phyloP scores from a whole-genome alignment of 768 basidiomycete genomes.

The Xerocomus spinulosus region DNA sequence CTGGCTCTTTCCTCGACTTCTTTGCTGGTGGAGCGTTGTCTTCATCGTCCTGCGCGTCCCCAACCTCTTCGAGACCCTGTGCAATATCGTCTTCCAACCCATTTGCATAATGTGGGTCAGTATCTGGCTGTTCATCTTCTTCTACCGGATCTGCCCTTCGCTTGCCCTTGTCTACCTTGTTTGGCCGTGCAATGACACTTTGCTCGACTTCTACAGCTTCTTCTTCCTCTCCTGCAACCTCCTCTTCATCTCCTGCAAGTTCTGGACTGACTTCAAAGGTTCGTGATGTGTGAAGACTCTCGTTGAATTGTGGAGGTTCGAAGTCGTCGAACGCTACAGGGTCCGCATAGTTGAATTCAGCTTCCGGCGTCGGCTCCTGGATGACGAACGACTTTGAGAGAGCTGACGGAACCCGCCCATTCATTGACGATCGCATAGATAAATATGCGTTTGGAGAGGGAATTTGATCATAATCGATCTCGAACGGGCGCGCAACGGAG shows the following conservation, averaged over 20 bases:
- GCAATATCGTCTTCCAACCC: conserved; percentile 42
- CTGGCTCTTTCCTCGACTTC: conserved; percentile 27
- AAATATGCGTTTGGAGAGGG: conserved; percentile 50
- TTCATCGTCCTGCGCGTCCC: conserved; percentile 50
- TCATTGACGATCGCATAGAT: conserved; percentile 30
- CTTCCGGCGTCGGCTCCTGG: conserved; percentile 20
- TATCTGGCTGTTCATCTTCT: conserved; percentile 7
- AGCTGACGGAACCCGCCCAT: conserved; percentile 34
- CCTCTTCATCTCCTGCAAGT: conserved; percentile 41
- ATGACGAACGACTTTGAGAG: conserved; percentile 28
- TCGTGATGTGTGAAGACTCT: conserved; percentile 35
- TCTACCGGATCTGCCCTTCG: conserved; percentile 29
- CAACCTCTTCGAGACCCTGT: conserved; percentile 41
- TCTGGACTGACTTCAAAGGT: conserved; percentile 49
- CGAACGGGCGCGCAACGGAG: conserved; percentile 46
- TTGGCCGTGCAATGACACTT: conserved; percentile 21
- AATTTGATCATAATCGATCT: conserved; percentile 57
- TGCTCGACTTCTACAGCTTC: conserved; percentile 32
- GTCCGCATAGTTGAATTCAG: conserved; percentile 22
- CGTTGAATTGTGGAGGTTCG: conserved; percentile 18
- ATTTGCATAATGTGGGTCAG: conserved; percentile 15
- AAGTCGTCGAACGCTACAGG: conserved; percentile 26
- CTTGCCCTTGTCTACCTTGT: conserved; percentile 38
- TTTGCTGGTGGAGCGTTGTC: conserved; percentile 28
- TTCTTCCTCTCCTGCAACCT: conserved; percentile 15